Conservation (phyloP, 208 protist genomes). For the Naegleria fowleri region DNA sequence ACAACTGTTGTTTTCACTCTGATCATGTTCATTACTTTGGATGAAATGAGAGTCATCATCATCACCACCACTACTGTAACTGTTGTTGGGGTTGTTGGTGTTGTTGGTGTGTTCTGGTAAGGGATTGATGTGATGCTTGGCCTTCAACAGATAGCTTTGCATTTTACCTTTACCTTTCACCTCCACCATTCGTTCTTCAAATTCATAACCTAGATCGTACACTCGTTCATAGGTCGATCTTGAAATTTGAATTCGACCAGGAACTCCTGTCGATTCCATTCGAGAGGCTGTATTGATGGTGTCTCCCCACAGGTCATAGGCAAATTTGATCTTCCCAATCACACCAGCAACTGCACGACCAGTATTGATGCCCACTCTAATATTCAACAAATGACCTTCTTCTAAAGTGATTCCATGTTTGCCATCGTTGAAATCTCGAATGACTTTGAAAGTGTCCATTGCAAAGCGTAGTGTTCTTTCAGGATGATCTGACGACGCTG, state of each 20-base stretch:
- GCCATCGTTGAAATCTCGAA: background rate
- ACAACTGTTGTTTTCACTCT: too few relatives aligned
- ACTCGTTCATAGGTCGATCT: conserved; percentile 3
- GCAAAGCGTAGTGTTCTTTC: background rate
- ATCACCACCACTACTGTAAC: too few relatives aligned
- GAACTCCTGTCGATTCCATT: conserved; percentile 30
- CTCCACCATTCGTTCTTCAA: background rate
- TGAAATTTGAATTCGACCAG: conserved; percentile 32
- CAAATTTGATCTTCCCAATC: conserved; percentile 7
- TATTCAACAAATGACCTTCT: background rate
- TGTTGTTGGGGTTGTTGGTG: too few relatives aligned
- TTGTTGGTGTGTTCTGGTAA: too few relatives aligned
- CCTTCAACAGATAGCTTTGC: background rate
- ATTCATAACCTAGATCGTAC: background rate
- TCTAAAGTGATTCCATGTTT: background rate
- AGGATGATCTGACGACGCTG: background rate
- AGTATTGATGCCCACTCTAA: background rate
- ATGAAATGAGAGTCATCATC: too few relatives aligned
- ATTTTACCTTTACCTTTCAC: background rate
- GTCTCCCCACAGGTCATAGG: conserved; percentile 8
- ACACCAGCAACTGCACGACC: background rate
- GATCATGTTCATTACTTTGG: too few relatives aligned
- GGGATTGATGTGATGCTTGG: background rate
- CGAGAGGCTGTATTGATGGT: background rate
- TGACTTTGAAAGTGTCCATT: background rate